These are phyloP conservation scores for Patellifolia procumbens DNA, from an alignment of 179 eudicot species.

Conservation along the genomic window DNA sequence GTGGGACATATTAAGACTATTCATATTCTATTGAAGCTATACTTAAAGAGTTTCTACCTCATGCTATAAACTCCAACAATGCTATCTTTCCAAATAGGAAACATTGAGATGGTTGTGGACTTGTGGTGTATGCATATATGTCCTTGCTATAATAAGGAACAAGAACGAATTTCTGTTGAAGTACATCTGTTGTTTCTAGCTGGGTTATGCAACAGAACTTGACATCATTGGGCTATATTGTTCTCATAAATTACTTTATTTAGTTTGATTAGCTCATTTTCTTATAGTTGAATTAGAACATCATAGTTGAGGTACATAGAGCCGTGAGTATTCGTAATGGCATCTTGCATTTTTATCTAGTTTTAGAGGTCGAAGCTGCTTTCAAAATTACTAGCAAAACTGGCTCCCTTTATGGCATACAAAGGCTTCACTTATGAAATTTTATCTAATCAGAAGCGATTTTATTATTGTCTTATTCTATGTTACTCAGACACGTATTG, in stretches of 20 bases:
- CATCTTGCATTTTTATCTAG: neutral
- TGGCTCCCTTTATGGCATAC: neutral
- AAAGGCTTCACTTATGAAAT: neutral
- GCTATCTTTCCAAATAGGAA: neutral
- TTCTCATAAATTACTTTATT: neutral
- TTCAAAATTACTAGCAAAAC: neutral
- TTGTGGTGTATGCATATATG: neutral
- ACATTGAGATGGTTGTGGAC: neutral
- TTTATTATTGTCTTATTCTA: neutral
- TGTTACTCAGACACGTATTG: no score
- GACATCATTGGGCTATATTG: neutral
- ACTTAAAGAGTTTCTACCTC: no score
- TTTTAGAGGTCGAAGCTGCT: neutral
- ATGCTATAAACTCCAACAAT: no score
- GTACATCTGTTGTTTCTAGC: neutral
- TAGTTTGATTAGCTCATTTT: neutral
- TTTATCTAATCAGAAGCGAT: neutral
- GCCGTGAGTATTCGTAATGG: neutral
- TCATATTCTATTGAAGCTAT: no score
- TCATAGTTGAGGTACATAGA: neutral
- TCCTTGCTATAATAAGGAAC: neutral
- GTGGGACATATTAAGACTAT: no score
- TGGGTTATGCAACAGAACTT: neutral
- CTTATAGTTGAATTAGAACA: no score
- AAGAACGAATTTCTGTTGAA: neutral